A percentile compares a stretch with the other conserved stretches of the same genome.
Evolutionary conservation across 441 rosid species (phyloP).

Genomic region (Brassica hybrid): DNA sequence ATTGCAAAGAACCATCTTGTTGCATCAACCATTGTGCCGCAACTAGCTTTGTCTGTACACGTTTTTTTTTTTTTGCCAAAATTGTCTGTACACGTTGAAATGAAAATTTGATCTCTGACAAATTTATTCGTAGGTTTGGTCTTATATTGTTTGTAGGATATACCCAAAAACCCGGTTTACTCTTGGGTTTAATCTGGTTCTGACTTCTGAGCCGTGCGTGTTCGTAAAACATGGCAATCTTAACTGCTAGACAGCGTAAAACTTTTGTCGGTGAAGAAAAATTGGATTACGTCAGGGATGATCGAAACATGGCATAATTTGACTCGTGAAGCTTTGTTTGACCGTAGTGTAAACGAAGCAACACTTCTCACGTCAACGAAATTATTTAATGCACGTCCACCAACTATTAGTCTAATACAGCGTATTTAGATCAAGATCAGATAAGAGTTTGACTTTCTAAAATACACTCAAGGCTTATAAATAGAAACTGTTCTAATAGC

Average conservation of each 20-base stretch:
- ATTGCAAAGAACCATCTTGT: conserved; percentile 2
- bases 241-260: not conserved
- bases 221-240: not conserved
- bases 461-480: conserved; percentile 9
- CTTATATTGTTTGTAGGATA: not conserved
- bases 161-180: not conserved
- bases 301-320: not conserved
- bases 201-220: not conserved
- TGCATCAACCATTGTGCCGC: conserved; percentile 17
- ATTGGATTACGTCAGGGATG: not conserved
- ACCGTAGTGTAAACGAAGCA: not conserved
- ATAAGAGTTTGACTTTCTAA: conserved; percentile 8
- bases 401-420: not conserved
- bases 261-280: not conserved
- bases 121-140: not conserved
- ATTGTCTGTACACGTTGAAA: not conserved
- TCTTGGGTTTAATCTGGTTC: not conserved
- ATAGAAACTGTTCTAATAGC: conserved; percentile 1
- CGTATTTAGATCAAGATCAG: not conserved
- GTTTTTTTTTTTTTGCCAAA: no score
- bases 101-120: not conserved
- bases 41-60: not conserved
- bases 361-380: not conserved
- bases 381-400: not conserved
- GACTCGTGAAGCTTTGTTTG: conserved; percentile 2